Evolutionary conservation across 202 grass and related monocot species (phyloP).

Genomic region (Zoysia matrella): DNA sequence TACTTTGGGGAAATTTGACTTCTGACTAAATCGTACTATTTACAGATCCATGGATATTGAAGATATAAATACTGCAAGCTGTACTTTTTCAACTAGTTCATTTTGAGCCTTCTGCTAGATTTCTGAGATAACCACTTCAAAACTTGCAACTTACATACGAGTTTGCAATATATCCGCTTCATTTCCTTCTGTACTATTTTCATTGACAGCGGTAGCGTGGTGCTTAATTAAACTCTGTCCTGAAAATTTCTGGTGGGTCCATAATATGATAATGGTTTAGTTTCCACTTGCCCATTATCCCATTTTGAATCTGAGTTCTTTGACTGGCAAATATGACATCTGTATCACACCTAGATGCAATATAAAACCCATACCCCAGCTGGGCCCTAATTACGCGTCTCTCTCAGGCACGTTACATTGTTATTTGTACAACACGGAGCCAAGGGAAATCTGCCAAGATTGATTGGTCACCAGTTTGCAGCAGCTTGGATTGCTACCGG

Average conservation of each 20-base stretch:
- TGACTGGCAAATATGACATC: slow-evolving; percentile 24
- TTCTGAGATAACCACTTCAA: background rate
- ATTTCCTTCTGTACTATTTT: background rate
- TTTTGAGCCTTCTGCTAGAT: background rate
- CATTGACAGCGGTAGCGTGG: background rate
- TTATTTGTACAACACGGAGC: background rate
- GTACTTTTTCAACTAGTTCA: background rate
- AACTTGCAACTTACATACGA: background rate
- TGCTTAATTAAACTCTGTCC: background rate
- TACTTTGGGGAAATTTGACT: slow-evolving; percentile 46
- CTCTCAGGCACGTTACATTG: slow-evolving; percentile 15
- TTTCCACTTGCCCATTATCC: slow-evolving; percentile 3
- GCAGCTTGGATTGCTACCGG: slow-evolving; percentile 12
- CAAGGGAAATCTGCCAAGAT: slow-evolving; percentile 23
- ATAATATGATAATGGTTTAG: background rate
- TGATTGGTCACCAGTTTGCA: slow-evolving; percentile 25
- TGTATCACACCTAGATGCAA: slow-evolving; percentile 16
- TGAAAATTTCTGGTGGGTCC: background rate
- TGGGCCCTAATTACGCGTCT: slow-evolving; percentile 10
- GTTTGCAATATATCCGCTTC: background rate
- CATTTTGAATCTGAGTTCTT: slow-evolving; percentile 1
- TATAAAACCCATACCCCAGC: slow-evolving; percentile 36
- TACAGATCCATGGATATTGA: slow-evolving; percentile 17
- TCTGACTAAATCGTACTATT: slow-evolving; percentile 38
- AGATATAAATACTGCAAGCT: slow-evolving; percentile 10